phyloP scores from a whole-genome alignment of 2,329 filamentous ascomycete species.

The Aspergillus arachidicola region DNA sequence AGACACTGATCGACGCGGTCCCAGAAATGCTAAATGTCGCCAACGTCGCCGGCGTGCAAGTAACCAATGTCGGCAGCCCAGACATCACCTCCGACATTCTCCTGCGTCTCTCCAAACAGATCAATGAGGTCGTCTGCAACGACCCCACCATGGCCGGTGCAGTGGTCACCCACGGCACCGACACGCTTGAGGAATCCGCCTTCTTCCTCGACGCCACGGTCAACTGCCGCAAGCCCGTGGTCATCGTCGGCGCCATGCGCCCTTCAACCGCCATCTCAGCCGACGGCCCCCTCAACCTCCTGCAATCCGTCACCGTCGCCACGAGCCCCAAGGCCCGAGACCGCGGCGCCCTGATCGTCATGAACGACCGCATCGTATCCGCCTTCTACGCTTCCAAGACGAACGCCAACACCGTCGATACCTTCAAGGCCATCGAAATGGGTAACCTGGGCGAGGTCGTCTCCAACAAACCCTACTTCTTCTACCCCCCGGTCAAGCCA shows the following conservation, averaged over 20 bases:
- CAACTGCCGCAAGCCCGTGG: slow-evolving; percentile 60
- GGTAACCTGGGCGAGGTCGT: slow-evolving; percentile 62
- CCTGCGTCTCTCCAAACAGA: slow-evolving; percentile 23
- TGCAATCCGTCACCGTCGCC: slow-evolving; percentile 62
- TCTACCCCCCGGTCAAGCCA: slow-evolving; percentile 56
- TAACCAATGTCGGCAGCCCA: slow-evolving; percentile 30
- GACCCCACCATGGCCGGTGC: slow-evolving; percentile 28
- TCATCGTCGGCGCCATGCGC: slow-evolving; percentile 65
- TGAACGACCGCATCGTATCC: slow-evolving; percentile 64
- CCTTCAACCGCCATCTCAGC: slow-evolving; percentile 64
- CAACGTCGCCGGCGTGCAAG: slow-evolving; percentile 31
- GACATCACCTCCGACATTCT: slow-evolving; percentile 28
- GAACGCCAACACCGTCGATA: slow-evolving; percentile 65
- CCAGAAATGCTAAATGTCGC: slow-evolving; percentile 29
- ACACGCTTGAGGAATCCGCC: slow-evolving; percentile 65
- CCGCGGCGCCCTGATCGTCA: slow-evolving; percentile 61
- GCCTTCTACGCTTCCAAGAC: slow-evolving; percentile 64
- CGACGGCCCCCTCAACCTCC: slow-evolving; percentile 65
- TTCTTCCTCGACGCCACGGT: slow-evolving; percentile 65
- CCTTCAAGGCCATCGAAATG: slow-evolving; percentile 61
- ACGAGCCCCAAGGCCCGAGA: slow-evolving; percentile 47
- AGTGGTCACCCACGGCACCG: slow-evolving; percentile 64
- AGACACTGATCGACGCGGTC: slow-evolving; percentile 27
- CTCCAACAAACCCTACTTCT: slow-evolving; percentile 62
- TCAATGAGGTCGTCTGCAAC: slow-evolving; percentile 27